phyloP scores from a whole-genome alignment of 306 rosid species.

The Gastrolobium villosum region DNA sequence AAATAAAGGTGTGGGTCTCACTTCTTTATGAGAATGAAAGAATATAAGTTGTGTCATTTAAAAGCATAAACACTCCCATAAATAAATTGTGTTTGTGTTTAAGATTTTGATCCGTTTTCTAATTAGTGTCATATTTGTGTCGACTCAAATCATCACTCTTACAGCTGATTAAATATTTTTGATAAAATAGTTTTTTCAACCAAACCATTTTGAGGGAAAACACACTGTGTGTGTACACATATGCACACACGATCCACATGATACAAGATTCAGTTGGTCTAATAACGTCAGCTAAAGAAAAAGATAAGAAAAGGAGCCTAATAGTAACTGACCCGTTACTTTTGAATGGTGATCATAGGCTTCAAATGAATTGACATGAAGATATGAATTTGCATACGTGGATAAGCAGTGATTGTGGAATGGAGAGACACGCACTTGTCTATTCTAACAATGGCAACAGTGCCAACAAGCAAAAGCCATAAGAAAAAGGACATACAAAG shows the following conservation, averaged over 20 bases:
- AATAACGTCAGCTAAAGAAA: constrained; percentile 9
- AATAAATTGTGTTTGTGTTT: too few species aligned
- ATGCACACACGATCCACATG: neutral
- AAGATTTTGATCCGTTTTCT: too few species aligned
- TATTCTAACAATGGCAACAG: neutral
- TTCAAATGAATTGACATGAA: neutral
- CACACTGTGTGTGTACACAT: neutral
- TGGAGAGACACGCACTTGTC: neutral
- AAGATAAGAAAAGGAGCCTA: constrained; percentile 6
- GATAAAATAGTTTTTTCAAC: neutral
- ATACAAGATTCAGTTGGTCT: neutral
- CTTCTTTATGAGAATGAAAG: too few species aligned
- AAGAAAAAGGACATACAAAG: constrained; percentile 1
- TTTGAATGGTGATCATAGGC: neutral
- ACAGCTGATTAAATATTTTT: neutral
- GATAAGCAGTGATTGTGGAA: neutral
- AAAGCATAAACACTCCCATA: too few species aligned
- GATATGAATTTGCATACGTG: neutral
- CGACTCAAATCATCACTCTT: too few species aligned
- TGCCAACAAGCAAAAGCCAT: neutral
- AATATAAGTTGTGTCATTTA: too few species aligned
- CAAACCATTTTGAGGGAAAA: constrained; percentile 36
- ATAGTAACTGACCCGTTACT: neutral
- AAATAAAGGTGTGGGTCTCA: too few species aligned
- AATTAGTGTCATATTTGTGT: too few species aligned